Percentiles rank a stretch among this genome's conserved stretches.
Evolutionary conservation across 179 eudicot genomes (phyloP).

Genomic region (Actinidia chinensis): DNA sequence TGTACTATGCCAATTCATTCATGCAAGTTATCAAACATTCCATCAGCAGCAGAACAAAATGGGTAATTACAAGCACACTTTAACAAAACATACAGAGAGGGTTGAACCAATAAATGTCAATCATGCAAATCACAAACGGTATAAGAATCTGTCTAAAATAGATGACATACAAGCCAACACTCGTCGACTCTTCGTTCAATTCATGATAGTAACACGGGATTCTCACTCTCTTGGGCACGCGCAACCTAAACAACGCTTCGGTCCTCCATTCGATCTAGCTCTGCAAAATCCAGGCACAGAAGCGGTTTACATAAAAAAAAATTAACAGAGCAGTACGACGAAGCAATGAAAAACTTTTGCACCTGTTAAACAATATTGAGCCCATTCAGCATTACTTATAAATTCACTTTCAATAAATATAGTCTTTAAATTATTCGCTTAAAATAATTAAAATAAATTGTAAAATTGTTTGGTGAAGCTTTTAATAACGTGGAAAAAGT

Average conservation of each 20-base stretch:
- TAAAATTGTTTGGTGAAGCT: no score
- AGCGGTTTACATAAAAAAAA: neutral
- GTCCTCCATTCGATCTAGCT: conserved; percentile 1
- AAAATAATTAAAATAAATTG: no score
- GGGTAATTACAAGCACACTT: neutral
- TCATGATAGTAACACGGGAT: neutral
- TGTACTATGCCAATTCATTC: no score
- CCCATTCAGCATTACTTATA: no score
- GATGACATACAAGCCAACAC: conserved; percentile 6
- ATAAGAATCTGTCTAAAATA: neutral
- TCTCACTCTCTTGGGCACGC: neutral
- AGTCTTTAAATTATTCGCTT: no score
- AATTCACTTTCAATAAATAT: no score
- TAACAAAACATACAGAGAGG: neutral
- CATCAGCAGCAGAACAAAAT: neutral
- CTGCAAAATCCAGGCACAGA: conserved; percentile 12
- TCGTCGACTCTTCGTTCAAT: neutral
- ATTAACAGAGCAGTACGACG: neutral
- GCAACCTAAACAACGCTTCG: neutral
- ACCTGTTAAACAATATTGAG: neutral
- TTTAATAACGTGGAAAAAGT: no score
- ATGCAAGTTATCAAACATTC: no score
- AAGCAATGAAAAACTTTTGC: neutral
- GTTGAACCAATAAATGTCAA: neutral
- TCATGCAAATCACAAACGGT: neutral